phyloP scores from a whole-genome alignment of 208 protist species.

The Tritrichomonas foetus region DNA sequence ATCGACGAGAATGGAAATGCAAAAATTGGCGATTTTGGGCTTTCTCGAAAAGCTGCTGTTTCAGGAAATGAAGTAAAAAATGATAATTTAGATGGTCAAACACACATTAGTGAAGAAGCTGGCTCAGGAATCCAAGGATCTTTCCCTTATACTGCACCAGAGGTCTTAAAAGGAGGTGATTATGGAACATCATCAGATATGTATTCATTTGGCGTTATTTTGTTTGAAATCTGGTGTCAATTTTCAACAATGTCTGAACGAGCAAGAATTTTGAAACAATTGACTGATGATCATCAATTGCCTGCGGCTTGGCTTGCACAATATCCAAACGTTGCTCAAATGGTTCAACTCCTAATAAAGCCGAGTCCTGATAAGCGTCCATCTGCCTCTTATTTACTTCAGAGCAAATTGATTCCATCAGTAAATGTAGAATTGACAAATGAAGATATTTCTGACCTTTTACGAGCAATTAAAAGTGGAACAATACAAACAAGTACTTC shows the following conservation, averaged over 20 bases:
- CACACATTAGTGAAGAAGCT: not conserved
- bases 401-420: not conserved
- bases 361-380: not conserved
- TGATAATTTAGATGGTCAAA: not conserved
- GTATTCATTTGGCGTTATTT: conserved; percentile 34
- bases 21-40: conserved; percentile 10
- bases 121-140: not conserved
- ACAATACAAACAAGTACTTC: not conserved
- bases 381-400: not conserved
- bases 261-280: not conserved
- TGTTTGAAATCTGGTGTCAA: not conserved
- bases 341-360: not conserved
- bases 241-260: not conserved
- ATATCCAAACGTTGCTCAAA: not conserved
- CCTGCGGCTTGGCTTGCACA: not conserved
- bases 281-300: not conserved
- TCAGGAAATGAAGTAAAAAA: not conserved
- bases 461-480: not conserved
- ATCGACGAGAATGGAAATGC: not conserved
- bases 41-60: not conserved
- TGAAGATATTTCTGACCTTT: not conserved
- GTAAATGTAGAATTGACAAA: not conserved
- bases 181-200: not conserved
- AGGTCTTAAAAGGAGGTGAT: not conserved
- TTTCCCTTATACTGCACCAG: not conserved